These are phyloP conservation scores for Phytophthora nicotianae DNA, from an alignment of 352 stramenopile genomes.

Conservation along the genomic window DNA sequence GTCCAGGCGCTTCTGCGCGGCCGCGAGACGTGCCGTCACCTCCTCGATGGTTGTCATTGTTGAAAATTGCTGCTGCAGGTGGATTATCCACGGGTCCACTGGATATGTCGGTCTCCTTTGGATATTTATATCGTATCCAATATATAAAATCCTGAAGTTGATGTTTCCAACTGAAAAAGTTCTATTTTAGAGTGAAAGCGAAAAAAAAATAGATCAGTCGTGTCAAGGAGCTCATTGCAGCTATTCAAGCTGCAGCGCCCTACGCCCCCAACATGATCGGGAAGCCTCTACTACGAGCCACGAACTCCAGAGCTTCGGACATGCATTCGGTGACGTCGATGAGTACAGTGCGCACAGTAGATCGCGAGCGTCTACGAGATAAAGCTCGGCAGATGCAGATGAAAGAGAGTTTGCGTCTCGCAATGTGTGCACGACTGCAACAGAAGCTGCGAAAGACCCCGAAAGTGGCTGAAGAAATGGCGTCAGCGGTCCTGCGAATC, in stretches of 20 bases:
- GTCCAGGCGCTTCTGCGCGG: slow-evolving; percentile 41
- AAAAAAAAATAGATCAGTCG: slow-evolving; percentile 23
- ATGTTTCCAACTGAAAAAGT: not conserved
- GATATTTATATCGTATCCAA: not conserved
- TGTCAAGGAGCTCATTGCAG: slow-evolving; percentile 7
- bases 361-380: slow-evolving; percentile 71
- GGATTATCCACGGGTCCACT: too few species aligned
- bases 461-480: slow-evolving; percentile 67
- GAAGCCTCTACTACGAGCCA: slow-evolving; percentile 35
- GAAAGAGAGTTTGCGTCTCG: slow-evolving; percentile 69
- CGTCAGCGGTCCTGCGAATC: slow-evolving; percentile 54
- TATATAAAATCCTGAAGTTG: not conserved
- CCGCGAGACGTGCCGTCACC: slow-evolving; percentile 37
- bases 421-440: slow-evolving; percentile 76
- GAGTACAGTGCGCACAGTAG: slow-evolving; percentile 57
- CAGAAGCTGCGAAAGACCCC: slow-evolving; percentile 71
- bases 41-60: slow-evolving; percentile 40
- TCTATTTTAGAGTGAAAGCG: not conserved
- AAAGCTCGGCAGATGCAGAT: slow-evolving; percentile 75
- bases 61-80: not conserved
- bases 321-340: slow-evolving; percentile 33
- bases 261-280: slow-evolving; percentile 31
- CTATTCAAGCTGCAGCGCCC: slow-evolving; percentile 2
- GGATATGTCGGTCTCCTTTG: not conserved
- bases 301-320: slow-evolving; percentile 47